Base-by-base conservation (phyloP, 2,329 filamentous ascomycete genomes). In the Domatiomyces globalis region DNA sequence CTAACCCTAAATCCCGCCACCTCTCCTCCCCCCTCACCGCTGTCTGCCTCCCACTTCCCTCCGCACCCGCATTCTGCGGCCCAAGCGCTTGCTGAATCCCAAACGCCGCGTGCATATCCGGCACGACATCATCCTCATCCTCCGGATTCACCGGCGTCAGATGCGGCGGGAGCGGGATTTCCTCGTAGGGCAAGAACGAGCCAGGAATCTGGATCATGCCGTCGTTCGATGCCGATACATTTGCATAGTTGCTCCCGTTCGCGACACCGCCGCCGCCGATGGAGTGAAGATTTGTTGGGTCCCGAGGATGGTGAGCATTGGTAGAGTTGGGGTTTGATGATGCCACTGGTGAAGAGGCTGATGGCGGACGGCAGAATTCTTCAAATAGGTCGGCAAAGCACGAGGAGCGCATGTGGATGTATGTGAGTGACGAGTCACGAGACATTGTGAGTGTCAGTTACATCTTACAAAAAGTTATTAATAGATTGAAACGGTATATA, bases 81-180 rank as follows among this genome's bases (percentile, higher is more conserved):
- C 80, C 74, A 61, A 79, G 80, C 0, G 79, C 80, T 43, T 79
- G 69, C 63, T 77, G 73, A 53, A 83, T 83, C 1, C 80, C 80
- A 65, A 82, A 83, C 2, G 79, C 80, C 0, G 80, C 80, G 64
- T 83, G 80, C 64, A 82, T 79, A 58, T 83, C 79, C 0, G 80
- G 80, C 12, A 83, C 79, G 2, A 83, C 76, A 57, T 82, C 80
- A 55, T 83, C 80, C 63, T 83, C 79, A 56, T 83, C 80, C 62
- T 83, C 80, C 0, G 80, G 80, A 55, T 83, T 82, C 12, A 79
- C 65, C 0, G 80, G 80, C 60, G 81, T 77, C 52, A 79, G 74
- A 52, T 81, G 75, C 15, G 75, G 73, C 5, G 74, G 69, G 2
- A 83, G 73, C 59, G 77, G 74, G 62, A 83, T 80, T 46, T 80